These are phyloP conservation scores for Crithidia sp. DNA, from an alignment of 208 protist species.

Conservation along the genomic window DNA sequence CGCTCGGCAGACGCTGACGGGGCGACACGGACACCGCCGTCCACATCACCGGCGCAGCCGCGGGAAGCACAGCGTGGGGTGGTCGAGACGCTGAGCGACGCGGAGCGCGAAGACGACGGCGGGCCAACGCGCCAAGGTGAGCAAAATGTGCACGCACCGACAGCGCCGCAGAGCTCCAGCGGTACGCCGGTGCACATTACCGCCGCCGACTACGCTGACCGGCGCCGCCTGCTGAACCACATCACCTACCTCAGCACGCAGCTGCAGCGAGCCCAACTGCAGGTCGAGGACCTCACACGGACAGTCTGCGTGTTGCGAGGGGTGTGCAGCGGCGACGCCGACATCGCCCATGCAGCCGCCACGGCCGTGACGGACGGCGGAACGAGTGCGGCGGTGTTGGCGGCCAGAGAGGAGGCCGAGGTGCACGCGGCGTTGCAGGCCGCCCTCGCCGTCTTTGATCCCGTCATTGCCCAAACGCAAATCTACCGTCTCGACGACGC, in stretches of 20 bases:
- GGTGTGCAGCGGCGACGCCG: background rate
- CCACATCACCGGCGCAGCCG: conserved; percentile 1
- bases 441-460: conserved; percentile 72
- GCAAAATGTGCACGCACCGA: background rate
- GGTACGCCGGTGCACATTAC: conserved; percentile 36
- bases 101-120: background rate
- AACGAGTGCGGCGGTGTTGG: conserved; percentile 51
- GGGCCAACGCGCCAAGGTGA: background rate
- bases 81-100: conserved; percentile 16
- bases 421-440: conserved; percentile 42
- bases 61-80: background rate
- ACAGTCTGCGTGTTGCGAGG: conserved; percentile 53
- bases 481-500: conserved; percentile 85
- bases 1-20: conserved; percentile 3
- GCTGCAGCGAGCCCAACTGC: conserved; percentile 77
- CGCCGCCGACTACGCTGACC: conserved; percentile 78
- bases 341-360: background rate
- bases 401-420: conserved; percentile 46
- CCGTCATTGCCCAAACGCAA: conserved; percentile 74
- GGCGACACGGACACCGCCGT: conserved; percentile 5
- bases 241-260: conserved; percentile 87
- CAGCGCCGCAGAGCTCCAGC: background rate
- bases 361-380: conserved; percentile 7
- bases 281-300: conserved; percentile 63
- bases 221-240: conserved; percentile 81